Evolutionary conservation across 1,284 basidiomycete species (phyloP), one percentile per base, ranked within the genome.

Genomic region (Rhodotorula sp.): DNA sequence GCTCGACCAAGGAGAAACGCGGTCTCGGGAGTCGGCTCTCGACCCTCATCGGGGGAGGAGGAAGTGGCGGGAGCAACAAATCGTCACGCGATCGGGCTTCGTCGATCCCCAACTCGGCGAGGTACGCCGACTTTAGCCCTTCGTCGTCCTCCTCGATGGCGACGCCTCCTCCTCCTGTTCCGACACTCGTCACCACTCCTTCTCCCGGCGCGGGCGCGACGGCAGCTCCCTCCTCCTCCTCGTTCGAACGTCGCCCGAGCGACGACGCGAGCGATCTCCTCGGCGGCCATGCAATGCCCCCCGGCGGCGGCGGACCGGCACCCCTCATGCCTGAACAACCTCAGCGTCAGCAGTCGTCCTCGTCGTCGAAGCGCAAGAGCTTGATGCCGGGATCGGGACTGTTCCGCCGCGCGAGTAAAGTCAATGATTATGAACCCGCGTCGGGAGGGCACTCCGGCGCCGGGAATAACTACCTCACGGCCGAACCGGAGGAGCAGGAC

Each of bases 61-160:
- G 54, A 15, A 64, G 62, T 21, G 57, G 49, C 3, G 39, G 49
- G 21, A 59, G 58, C 39, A 46, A 62, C 61, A 58, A 62, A 23
- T 64, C 64, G 18, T 47, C 56, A 39, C 62, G 74, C 16, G 69
- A 76, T 62, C 71, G 71, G 21, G 62, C 67, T 0, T 62, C 61
- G 1, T 74, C 72, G 21, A 70, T 67, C 39, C 68, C 72, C 15
- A 67, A 67, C 39, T 71, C 72, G n/a, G 73, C 72, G 14, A 67
- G 67, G 46, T 76, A 76, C 57, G 69, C 72, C 26, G 64, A 59
- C 46, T 67, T 71, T 21, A 61, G 56, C 47, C 34, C 62, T 1
- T 31, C 62, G 16, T 39, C 56, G 26, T 57, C 56, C 15, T 57
- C n/a, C 1, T 14, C 21, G 5, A 52, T 23, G 21, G 51, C 54